Evolutionary conservation across 306 rosid species (phyloP).

Genomic region (Medicago arabica): DNA sequence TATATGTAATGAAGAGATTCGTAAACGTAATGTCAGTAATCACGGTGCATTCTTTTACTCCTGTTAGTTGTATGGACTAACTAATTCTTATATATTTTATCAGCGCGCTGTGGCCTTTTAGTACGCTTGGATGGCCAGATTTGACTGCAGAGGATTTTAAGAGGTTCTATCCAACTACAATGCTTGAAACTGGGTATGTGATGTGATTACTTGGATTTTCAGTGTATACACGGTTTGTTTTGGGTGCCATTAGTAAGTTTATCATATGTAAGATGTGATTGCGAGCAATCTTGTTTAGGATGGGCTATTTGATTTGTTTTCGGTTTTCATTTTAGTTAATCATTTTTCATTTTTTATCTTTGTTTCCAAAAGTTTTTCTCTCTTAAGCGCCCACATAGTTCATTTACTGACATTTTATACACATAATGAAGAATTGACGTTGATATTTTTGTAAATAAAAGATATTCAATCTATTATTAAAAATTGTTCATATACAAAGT

Average conservation of each 20-base stretch:
- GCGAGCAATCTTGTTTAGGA: constrained; percentile 25
- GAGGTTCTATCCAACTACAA: constrained; percentile 86
- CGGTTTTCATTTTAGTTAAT: neutral
- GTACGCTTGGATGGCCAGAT: constrained; percentile 99
- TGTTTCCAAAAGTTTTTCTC: constrained; percentile 2
- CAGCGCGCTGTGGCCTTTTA: constrained; percentile 98
- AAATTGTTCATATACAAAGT: neutral
- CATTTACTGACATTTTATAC: neutral
- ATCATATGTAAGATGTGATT: neutral
- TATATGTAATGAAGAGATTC: constrained; percentile 16
- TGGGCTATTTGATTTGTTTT: neutral
- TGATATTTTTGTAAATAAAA: neutral
- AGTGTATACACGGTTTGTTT: neutral
- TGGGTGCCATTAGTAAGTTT: constrained; percentile 1
- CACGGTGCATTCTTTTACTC: neutral
- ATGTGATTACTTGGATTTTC: constrained; percentile 42
- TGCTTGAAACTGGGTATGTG: constrained; percentile 97
- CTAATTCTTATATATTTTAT: constrained; percentile 33
- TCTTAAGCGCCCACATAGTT: neutral
- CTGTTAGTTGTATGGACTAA: constrained; percentile 26
- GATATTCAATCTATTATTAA: neutral
- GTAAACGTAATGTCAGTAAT: constrained; percentile 14
- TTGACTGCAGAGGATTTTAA: constrained; percentile 76
- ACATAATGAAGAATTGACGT: neutral
- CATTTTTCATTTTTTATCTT: neutral